phyloP scores from a whole-genome alignment of 805 yeast species.

The Nakazawaea anatomiae region DNA sequence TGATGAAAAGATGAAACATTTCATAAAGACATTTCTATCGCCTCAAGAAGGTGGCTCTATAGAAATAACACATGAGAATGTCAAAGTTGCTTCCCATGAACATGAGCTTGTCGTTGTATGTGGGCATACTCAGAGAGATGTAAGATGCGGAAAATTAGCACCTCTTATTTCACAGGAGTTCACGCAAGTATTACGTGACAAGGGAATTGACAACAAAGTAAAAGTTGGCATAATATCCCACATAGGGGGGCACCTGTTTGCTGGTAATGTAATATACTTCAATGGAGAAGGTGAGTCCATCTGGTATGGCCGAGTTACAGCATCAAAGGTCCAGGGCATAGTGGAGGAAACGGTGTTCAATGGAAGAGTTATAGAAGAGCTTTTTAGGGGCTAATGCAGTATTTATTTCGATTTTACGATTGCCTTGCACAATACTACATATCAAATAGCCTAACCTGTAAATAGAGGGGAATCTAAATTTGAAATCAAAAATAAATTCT shows the following conservation, averaged over 20 bases:
- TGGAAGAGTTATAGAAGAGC: conserved; percentile 45
- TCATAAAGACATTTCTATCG: conserved; percentile 27
- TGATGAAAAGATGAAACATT: conserved; percentile 9
- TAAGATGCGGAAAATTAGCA: conserved; percentile 63
- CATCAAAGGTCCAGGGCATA: conserved; percentile 61
- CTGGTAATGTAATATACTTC: conserved; percentile 70
- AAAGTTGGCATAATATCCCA: conserved; percentile 62
- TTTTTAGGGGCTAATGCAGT: conserved; percentile 46
- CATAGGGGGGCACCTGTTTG: conserved; percentile 82
- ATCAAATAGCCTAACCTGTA: neutral
- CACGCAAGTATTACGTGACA: conserved; percentile 30
- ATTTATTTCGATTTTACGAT: neutral
- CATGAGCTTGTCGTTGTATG: conserved; percentile 47
- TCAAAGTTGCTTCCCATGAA: conserved; percentile 13
- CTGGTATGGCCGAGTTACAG: conserved; percentile 78
- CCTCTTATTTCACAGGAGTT: conserved; percentile 53
- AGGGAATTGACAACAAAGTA: conserved; percentile 24
- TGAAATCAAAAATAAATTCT: conserved; percentile 20
- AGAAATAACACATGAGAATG: neutral
- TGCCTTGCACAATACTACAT: neutral
- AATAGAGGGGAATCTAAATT: too few relatives aligned
- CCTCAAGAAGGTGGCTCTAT: conserved; percentile 20
- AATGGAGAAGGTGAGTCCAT: conserved; percentile 36
- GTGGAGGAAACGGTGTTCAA: conserved; percentile 46
- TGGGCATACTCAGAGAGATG: conserved; percentile 61